These are phyloP conservation scores for Fusarium verticillioides DNA, from an alignment of 2,329 filamentous ascomycete genomes.

Conservation along the genomic window DNA sequence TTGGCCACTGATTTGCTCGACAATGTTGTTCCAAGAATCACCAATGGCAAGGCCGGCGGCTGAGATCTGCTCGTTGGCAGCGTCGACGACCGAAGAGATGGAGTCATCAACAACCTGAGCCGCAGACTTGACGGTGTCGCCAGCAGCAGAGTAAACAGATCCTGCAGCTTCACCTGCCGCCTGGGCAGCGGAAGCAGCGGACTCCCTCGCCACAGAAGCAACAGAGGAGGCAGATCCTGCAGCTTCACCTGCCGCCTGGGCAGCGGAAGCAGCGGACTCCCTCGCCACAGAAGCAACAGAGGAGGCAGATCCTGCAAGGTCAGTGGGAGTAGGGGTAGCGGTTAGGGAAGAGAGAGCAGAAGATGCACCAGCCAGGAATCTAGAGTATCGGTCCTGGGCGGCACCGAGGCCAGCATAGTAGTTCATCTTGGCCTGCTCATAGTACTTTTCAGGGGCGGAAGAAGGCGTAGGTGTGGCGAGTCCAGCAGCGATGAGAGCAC, in stretches of 20 bases:
- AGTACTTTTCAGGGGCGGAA: conserved; percentile 66
- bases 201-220: conserved; percentile 61
- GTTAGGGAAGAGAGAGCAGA: conserved; percentile 71
- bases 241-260: conserved; percentile 59
- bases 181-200: conserved; percentile 57
- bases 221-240: conserved; percentile 64
- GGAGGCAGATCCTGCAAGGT: conserved; percentile 59
- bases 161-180: conserved; percentile 62
- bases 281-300: conserved; percentile 63
- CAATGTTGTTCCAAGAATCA: conserved; percentile 54
- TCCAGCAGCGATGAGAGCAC: conserved; percentile 73
- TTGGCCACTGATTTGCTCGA: conserved; percentile 74
- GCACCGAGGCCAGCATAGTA: conserved; percentile 84
- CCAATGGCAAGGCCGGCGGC: conserved; percentile 52
- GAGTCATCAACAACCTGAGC: conserved; percentile 53
- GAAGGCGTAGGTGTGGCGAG: conserved; percentile 64
- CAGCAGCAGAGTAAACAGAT: conserved; percentile 56
- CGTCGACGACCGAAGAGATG: conserved; percentile 58
- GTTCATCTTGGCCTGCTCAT: conserved; percentile 69
- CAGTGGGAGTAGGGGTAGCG: conserved; percentile 70
- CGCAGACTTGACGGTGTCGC: conserved; percentile 55
- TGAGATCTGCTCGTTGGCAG: conserved; percentile 53
- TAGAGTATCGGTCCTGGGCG: conserved; percentile 81
- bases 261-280: conserved; percentile 58
- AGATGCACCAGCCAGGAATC: conserved; percentile 78